Percentiles rank a stretch among this genome's conserved stretches.
Evolutionary conservation across 2,329 filamentous ascomycete genomes (phyloP).

Genomic region (Tolypocladium ovalisporum): DNA sequence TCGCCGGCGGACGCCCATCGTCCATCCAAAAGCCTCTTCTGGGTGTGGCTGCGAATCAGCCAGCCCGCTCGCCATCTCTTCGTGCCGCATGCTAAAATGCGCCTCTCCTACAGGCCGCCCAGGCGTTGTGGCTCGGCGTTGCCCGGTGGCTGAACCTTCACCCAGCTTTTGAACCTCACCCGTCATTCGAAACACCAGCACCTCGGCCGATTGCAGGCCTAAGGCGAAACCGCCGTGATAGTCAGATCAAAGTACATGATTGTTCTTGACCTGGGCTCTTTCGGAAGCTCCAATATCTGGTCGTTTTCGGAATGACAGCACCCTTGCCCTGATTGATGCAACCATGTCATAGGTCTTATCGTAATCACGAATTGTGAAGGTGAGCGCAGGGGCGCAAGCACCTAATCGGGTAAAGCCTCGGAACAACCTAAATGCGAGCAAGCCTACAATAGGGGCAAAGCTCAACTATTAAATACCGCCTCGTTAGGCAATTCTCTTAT

Average conservation of each 20-base stretch:
- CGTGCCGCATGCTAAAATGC: neutral
- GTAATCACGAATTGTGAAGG: too few relatives aligned
- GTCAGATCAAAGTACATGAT: too few relatives aligned
- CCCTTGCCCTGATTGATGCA: too few relatives aligned
- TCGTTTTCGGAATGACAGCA: too few relatives aligned
- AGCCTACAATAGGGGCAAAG: too few relatives aligned
- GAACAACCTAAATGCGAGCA: too few relatives aligned
- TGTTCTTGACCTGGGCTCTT: too few relatives aligned
- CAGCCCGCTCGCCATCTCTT: neutral
- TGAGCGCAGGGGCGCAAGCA: too few relatives aligned
- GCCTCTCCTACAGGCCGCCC: neutral
- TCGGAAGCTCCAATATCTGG: neutral
- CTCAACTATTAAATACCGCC: too few relatives aligned
- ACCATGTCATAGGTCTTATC: too few relatives aligned
- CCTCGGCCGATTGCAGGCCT: neutral
- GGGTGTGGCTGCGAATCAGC: neutral
- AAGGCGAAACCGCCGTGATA: neutral
- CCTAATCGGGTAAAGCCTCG: too few relatives aligned
- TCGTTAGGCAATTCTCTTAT: too few relatives aligned
- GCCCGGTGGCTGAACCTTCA: neutral
- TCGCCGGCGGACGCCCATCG: neutral
- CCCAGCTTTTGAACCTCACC: neutral
- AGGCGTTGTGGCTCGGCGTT: neutral
- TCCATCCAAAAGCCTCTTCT: neutral
- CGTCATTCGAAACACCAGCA: neutral